A percentile compares a stretch with the other conserved stretches of the same genome.
These are phyloP conservation scores for Ceriops decandra DNA, from an alignment of 345 rosid species.

Conservation along the genomic window DNA sequence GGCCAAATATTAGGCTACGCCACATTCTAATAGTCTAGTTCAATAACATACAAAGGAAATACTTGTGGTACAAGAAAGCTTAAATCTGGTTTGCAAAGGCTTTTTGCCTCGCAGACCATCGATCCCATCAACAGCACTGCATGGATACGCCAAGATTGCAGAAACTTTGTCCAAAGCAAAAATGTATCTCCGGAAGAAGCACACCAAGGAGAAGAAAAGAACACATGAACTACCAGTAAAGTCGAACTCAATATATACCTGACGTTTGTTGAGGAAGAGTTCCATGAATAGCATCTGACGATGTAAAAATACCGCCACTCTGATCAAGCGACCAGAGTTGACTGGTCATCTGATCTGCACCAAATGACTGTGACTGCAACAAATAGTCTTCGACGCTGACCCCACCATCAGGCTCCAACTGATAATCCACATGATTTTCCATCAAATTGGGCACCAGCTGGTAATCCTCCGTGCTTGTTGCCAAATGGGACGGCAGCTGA, in stretches of 20 bases:
- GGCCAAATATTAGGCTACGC: slow-evolving; percentile 15
- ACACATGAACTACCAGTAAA: slow-evolving; percentile 2
- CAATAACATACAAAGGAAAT: slow-evolving; percentile 17
- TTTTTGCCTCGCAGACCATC: slow-evolving; percentile 37
- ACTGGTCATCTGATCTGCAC: slow-evolving; percentile 25
- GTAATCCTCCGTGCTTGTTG: slow-evolving; percentile 16
- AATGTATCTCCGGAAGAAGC: slow-evolving; percentile 20
- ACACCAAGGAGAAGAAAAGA: slow-evolving; percentile 20
- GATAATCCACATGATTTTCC: neutral
- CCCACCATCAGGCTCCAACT: neutral
- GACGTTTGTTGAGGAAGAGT: slow-evolving; percentile 19
- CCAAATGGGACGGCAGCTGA: slow-evolving; percentile 22
- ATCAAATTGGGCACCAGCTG: slow-evolving; percentile 28
- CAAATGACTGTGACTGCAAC: slow-evolving; percentile 12
- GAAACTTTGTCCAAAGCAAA: slow-evolving; percentile 37
- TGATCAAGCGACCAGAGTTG: slow-evolving; percentile 42
- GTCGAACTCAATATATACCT: slow-evolving; percentile 41
- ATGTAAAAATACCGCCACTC: slow-evolving; percentile 13
- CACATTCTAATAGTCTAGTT: neutral
- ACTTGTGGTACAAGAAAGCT: slow-evolving; percentile 44
- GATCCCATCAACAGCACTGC: slow-evolving; percentile 43
- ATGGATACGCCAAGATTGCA: slow-evolving; percentile 36
- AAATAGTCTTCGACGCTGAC: neutral
- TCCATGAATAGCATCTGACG: slow-evolving; percentile 24
- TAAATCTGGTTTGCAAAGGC: slow-evolving; percentile 40